Base-by-base conservation (phyloP, 495 filamentous ascomycete genomes). In the Baudoinia panamericana region DNA sequence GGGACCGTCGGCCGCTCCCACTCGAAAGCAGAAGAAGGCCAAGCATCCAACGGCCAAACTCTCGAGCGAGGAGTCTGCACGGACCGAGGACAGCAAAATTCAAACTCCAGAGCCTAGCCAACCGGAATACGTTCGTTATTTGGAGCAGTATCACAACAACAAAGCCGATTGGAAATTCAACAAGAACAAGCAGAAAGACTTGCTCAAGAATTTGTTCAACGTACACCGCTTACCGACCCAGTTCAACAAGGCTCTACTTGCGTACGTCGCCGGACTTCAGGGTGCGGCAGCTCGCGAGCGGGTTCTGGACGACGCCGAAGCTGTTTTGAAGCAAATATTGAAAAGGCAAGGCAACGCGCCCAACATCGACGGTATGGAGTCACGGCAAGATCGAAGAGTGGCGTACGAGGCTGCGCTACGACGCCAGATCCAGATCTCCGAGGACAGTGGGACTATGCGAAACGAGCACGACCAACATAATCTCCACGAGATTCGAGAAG, bases 91-190 rank as follows among this genome's bases (percentile, higher is more conserved):
- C n/a, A n/a, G n/a, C n/a, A n/a, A n/a, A n/a, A n/a, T n/a, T n/a
- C n/a, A n/a, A n/a, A n/a, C n/a, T n/a, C n/a, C n/a, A n/a, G n/a
- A 56, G 6, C 44, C 39, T 34, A 48, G 54, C 39, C n/a, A n/a
- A 1, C 35, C 41, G 17, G 41, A 34, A 4, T 75, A 83, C 41
- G 70, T 92, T 26, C 64, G 61, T 16, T 93, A 93, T 56, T 67
- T 94, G 16, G 68, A 64, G 18, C 68, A 70, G 55, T 87, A 82
- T 69, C 63, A 78, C 56, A 70, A 68, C 30, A 66, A 72, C 32
- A 75, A 72, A 30, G 59, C 66, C 0, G 64, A 61, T 26, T 94
- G 86, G 86, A 94, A 93, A 59, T 94, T 94, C 64, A 87, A 87
- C 65, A 94, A 94, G 64, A 80, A 78, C 40, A 72, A 81, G 54